Percentiles rank a stretch among this genome's conserved stretches.
Conservation (phyloP, 495 filamentous ascomycete genomes). For the Penicillium goetzii region DNA sequence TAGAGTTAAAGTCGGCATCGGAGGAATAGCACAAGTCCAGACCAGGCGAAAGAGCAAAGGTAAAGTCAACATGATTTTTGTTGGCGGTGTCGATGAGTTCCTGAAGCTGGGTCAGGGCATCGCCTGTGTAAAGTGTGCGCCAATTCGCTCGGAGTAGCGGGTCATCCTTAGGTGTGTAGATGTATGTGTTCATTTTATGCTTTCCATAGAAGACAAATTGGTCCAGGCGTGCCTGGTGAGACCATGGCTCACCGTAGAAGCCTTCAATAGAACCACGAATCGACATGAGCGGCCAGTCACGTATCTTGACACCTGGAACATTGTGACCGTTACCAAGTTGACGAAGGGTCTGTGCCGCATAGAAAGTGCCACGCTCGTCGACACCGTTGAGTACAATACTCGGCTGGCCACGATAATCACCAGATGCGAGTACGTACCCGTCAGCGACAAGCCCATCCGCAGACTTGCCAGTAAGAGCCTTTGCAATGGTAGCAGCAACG, state of each 20-base stretch:
- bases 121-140: constrained; percentile 21
- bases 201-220: constrained; percentile 23
- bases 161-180: constrained; percentile 26
- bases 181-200: constrained; percentile 27
- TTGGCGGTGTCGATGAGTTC: constrained; percentile 22
- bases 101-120: constrained; percentile 16
- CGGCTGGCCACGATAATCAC: constrained; percentile 14
- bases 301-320: constrained; percentile 18
- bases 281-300: constrained; percentile 26
- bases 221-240: constrained; percentile 25
- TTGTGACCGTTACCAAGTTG: constrained; percentile 13
- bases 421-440: constrained; percentile 21
- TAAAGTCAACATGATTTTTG: constrained; percentile 23
- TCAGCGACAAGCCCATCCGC: constrained; percentile 19
- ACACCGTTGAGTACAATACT: constrained; percentile 25
- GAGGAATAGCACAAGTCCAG: constrained; percentile 20
- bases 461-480: constrained; percentile 16
- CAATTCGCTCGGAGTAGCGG: constrained; percentile 22
- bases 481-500: constrained; percentile 8
- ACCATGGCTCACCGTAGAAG: constrained; percentile 26
- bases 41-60: constrained; percentile 23
- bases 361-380: constrained; percentile 24
- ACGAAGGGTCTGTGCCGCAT: constrained; percentile 25
- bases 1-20: constrained; percentile 20
- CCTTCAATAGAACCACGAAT: constrained; percentile 27